Conservation (phyloP, 768 basidiomycete genomes). For the Tylopilus vinaceipallidus region DNA sequence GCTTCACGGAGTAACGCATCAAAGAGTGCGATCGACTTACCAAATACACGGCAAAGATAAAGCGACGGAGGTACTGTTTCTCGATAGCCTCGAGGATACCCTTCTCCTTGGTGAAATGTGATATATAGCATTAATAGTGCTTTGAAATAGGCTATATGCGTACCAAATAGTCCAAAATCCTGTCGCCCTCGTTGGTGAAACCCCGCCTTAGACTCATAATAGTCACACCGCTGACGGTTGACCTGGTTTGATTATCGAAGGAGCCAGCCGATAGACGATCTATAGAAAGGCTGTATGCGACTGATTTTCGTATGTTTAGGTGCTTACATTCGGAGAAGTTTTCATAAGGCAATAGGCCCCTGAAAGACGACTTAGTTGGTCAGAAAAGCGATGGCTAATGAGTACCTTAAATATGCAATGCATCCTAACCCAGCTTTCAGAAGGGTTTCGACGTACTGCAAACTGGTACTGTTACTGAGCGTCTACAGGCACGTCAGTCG, state of each 20-base stretch:
- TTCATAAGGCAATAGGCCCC: constrained; percentile 75
- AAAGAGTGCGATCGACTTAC: constrained; percentile 39
- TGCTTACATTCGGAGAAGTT: constrained; percentile 68
- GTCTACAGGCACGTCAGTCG: constrained; percentile 32
- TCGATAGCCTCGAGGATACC: constrained; percentile 87
- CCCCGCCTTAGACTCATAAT: constrained; percentile 75
- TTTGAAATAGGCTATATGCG: constrained; percentile 24
- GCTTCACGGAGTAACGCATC: not conserved
- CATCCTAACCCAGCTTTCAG: constrained; percentile 72
- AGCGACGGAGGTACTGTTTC: constrained; percentile 80
- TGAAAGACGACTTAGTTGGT: constrained; percentile 28
- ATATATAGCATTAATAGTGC: constrained; percentile 11
- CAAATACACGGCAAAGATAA: constrained; percentile 82
- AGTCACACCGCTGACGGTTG: constrained; percentile 61
- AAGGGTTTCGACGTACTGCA: constrained; percentile 69
- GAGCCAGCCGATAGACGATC: constrained; percentile 34
- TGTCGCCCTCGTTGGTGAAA: constrained; percentile 80
- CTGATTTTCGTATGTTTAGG: not conserved
- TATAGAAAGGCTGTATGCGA: constrained; percentile 1
- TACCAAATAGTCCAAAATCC: constrained; percentile 78
- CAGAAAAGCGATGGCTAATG: not conserved
- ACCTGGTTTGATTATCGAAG: constrained; percentile 37
- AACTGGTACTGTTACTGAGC: constrained; percentile 58
- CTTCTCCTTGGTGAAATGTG: constrained; percentile 52
- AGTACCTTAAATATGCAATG: constrained; percentile 71